Evolutionary conservation across 2,329 filamentous ascomycete species (phyloP).

Genomic region (Verticillium alfalfae): DNA sequence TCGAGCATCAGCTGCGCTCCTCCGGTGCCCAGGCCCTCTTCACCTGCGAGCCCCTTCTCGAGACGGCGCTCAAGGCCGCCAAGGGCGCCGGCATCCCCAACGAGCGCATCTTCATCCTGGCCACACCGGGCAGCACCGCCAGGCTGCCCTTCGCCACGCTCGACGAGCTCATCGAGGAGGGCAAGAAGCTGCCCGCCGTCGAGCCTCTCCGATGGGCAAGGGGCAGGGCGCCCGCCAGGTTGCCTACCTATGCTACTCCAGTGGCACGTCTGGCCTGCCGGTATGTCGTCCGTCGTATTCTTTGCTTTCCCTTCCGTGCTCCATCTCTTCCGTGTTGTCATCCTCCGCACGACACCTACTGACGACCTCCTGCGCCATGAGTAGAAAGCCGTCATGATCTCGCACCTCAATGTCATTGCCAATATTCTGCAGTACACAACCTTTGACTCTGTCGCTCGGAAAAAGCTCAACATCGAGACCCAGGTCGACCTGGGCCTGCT

Average conservation of each 20-base stretch:
- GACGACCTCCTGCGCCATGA: constrained; percentile 1
- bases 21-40: constrained; percentile 65
- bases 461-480: constrained; percentile 27
- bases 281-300: constrained; percentile 32
- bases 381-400: constrained; percentile 80
- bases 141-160: constrained; percentile 56
- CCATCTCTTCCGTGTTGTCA: too few species aligned
- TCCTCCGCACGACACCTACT: background rate
- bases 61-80: constrained; percentile 57
- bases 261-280: constrained; percentile 72
- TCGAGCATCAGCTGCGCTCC: constrained; percentile 67
- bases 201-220: constrained; percentile 53
- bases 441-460: constrained; percentile 33
- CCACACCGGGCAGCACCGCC: constrained; percentile 53
- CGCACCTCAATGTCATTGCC: constrained; percentile 72
- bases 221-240: constrained; percentile 64
- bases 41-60: constrained; percentile 60
- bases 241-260: constrained; percentile 75
- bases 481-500: constrained; percentile 60
- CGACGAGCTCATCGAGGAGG: constrained; percentile 59
- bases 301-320: background rate
- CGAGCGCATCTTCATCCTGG: constrained; percentile 61
- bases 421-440: constrained; percentile 61
- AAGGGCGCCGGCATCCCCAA: constrained; percentile 54
- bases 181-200: constrained; percentile 46